Conservation (phyloP, 192 early-diverging fungal genomes). For the Coemansia sp. region DNA sequence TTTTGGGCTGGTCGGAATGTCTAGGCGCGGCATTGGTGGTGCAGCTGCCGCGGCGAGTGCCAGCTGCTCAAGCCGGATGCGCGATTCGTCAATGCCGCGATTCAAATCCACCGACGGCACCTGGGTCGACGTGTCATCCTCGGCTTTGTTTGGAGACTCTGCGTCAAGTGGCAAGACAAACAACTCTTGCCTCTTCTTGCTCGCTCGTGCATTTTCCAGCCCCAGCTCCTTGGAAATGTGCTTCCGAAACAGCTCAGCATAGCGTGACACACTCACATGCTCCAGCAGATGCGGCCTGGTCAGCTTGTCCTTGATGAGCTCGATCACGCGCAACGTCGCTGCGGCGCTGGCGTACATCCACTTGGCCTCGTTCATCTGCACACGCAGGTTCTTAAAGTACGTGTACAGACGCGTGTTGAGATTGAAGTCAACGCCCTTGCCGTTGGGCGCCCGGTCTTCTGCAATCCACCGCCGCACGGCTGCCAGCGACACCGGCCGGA, state of each 20-base stretch:
- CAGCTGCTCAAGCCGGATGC: constrained; percentile 6
- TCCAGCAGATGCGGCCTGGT: constrained; percentile 6
- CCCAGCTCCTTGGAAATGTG: background rate
- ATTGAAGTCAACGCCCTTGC: constrained; percentile 24
- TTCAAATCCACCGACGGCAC: background rate
- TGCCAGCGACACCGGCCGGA: constrained; percentile 25
- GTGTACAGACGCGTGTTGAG: constrained; percentile 33
- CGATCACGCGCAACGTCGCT: constrained; percentile 24
- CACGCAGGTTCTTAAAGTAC: constrained; percentile 27
- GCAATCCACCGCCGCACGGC: constrained; percentile 40
- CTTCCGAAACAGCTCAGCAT: constrained; percentile 1
- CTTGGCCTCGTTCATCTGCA: constrained; percentile 32
- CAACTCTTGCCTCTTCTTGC: background rate
- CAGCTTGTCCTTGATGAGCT: constrained; percentile 1
- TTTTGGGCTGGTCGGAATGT: background rate
- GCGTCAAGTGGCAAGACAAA: background rate
- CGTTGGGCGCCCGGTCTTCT: constrained; percentile 34
- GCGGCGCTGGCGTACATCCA: constrained; percentile 49
- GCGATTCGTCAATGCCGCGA: background rate
- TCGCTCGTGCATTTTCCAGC: background rate
- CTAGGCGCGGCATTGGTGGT: background rate
- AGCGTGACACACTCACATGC: constrained; percentile 10
- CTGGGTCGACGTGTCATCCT: background rate
- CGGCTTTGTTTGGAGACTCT: background rate
- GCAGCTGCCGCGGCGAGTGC: background rate